These are phyloP conservation scores for Lipomyces orientalis DNA, from an alignment of 805 yeast genomes.

Conservation along the genomic window DNA sequence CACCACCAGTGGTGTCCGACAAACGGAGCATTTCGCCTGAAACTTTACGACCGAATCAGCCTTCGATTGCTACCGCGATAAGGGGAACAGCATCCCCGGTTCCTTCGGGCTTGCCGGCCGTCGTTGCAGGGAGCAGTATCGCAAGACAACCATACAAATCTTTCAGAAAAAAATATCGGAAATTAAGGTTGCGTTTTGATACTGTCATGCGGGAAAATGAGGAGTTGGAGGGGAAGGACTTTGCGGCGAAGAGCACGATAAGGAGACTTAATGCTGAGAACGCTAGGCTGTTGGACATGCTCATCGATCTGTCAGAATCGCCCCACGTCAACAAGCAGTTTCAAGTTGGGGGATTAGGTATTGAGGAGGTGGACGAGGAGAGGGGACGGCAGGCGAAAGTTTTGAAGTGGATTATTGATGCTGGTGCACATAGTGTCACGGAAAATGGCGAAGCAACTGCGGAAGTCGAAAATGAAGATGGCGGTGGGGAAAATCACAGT, in stretches of 20 bases:
- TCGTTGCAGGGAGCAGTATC: constrained; percentile 1
- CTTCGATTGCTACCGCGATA: not conserved
- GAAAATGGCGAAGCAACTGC: not conserved
- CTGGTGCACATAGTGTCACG: not conserved
- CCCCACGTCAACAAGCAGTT: constrained; percentile 20
- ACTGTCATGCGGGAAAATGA: constrained; percentile 29
- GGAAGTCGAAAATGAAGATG: constrained; percentile 5
- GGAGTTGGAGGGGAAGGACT: constrained; percentile 23
- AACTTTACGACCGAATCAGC: not conserved
- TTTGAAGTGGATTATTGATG: not conserved
- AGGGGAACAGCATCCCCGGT: not conserved
- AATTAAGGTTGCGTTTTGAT: constrained; percentile 30
- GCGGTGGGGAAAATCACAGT: not conserved
- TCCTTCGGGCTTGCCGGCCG: not conserved
- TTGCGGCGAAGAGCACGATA: constrained; percentile 25
- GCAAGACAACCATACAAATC: constrained; percentile 34
- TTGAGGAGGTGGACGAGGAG: constrained; percentile 15
- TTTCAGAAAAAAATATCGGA: constrained; percentile 36
- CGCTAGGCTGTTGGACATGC: constrained; percentile 29
- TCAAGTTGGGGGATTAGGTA: constrained; percentile 13
- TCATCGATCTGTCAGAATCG: constrained; percentile 32
- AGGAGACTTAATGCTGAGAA: constrained; percentile 33
- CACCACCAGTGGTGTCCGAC: not conserved
- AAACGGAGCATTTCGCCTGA: not conserved
- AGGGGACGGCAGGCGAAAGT: constrained; percentile 18